These are phyloP conservation scores for Tetrahymena elliotti DNA, from an alignment of 73 alveolate genomes.

Conservation along the genomic window DNA sequence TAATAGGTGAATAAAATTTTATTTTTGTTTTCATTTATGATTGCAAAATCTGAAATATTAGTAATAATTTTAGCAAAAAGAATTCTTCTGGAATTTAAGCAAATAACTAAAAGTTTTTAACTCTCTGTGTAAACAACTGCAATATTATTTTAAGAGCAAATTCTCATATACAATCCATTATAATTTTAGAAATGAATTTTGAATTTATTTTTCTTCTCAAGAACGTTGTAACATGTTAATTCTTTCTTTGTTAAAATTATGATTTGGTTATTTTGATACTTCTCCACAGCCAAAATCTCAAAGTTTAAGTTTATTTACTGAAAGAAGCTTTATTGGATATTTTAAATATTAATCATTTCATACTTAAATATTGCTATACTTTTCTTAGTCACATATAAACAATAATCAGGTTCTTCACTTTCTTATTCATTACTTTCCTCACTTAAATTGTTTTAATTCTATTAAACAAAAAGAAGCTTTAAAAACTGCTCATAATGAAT, in stretches of 20 bases:
- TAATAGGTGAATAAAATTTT: not conserved
- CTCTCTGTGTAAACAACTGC: not conserved
- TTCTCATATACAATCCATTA: not conserved
- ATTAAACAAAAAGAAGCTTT: not conserved
- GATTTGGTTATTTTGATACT: not conserved
- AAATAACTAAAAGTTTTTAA: not conserved
- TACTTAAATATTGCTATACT: not conserved
- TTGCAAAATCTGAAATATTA: not conserved
- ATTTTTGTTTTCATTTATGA: not conserved
- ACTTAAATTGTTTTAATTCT: not conserved
- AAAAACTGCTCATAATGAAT: not conserved
- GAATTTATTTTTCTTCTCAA: not conserved
- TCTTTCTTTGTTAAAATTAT: not conserved
- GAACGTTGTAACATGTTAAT: not conserved
- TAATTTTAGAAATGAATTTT: not conserved
- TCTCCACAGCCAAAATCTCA: not conserved
- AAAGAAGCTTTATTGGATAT: not conserved
- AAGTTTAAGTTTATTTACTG: not conserved
- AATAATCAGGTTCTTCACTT: not conserved
- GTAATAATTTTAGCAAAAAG: not conserved
- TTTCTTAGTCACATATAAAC: not conserved
- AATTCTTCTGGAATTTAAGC: not conserved
- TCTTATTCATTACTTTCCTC: not conserved
- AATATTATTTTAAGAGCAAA: not conserved
- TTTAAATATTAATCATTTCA: not conserved